Evolutionary conservation across 2,329 filamentous ascomycete genomes (phyloP).

Genomic region (Pseudogymnoascus sp.): DNA sequence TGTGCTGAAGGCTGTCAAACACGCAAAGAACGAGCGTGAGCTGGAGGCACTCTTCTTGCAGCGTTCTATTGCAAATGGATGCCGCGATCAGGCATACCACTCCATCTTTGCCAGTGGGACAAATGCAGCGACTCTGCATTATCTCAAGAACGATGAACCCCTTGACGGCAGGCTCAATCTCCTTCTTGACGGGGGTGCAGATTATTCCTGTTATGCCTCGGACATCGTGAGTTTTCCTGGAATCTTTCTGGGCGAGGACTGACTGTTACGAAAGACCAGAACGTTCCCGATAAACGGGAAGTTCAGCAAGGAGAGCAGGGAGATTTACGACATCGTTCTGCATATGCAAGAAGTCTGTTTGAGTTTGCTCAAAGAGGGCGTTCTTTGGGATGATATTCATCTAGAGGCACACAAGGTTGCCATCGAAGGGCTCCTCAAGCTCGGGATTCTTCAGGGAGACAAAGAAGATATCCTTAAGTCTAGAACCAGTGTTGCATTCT

Average conservation of each 20-base stretch:
- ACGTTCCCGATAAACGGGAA: slow-evolving; percentile 73
- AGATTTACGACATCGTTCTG: slow-evolving; percentile 75
- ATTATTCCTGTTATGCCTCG: slow-evolving; percentile 64
- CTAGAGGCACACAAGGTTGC: slow-evolving; percentile 70
- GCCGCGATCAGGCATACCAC: slow-evolving; percentile 77
- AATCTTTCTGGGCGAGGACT: slow-evolving; percentile 23
- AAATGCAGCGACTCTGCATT: slow-evolving; percentile 79
- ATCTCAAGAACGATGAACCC: slow-evolving; percentile 67
- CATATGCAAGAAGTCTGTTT: slow-evolving; percentile 80
- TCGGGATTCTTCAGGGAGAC: slow-evolving; percentile 65
- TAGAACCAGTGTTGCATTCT: slow-evolving; percentile 80
- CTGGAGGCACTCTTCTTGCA: slow-evolving; percentile 75
- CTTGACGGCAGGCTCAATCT: slow-evolving; percentile 66
- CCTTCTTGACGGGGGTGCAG: slow-evolving; percentile 74
- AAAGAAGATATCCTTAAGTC: slow-evolving; percentile 65
- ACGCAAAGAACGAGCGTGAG: slow-evolving; percentile 68
- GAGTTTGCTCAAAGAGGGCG: slow-evolving; percentile 60
- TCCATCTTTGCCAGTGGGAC: slow-evolving; percentile 76
- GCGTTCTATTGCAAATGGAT: slow-evolving; percentile 63
- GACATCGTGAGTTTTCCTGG: slow-evolving; percentile 43
- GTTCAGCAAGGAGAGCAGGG: slow-evolving; percentile 59
- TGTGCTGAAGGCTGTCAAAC: slow-evolving; percentile 51
- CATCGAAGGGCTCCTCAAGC: slow-evolving; percentile 64
- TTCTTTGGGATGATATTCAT: slow-evolving; percentile 76
- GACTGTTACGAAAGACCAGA: slow-evolving; percentile 60